A percentile compares a stretch with the other conserved stretches of the same genome.
Conservation (phyloP, 768 basidiomycete species). For the Amanita exitialis region DNA sequence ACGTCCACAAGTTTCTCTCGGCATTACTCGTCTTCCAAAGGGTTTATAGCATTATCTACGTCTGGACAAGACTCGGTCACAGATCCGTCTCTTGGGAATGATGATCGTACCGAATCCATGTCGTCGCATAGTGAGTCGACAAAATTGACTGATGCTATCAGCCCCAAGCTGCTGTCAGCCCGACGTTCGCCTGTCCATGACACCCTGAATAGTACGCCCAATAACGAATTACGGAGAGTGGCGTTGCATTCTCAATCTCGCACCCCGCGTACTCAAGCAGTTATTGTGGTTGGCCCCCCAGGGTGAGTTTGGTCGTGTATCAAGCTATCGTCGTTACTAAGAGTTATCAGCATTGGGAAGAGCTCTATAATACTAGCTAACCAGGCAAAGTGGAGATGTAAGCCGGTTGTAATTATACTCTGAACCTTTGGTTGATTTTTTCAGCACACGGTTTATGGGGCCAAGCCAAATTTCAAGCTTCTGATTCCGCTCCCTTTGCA, state of each 20-base stretch:
- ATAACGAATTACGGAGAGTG: constrained; percentile 33
- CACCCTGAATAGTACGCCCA: constrained; percentile 23
- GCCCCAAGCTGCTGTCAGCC: constrained; percentile 12
- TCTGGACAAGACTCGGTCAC: constrained; percentile 20
- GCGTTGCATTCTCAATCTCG: constrained; percentile 33
- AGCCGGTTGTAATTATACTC: constrained; percentile 9
- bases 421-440: not conserved
- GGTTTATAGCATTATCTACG: constrained; percentile 26
- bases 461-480: constrained; percentile 61
- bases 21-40: constrained; percentile 35
- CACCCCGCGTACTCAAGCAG: constrained; percentile 42
- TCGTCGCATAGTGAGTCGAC: constrained; percentile 35
- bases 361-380: constrained; percentile 61
- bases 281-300: constrained; percentile 54
- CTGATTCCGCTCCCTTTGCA: constrained; percentile 59
- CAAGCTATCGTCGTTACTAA: constrained; percentile 2
- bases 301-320: constrained; percentile 29
- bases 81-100: constrained; percentile 15
- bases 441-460: constrained; percentile 66
- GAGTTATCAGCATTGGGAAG: constrained; percentile 47
- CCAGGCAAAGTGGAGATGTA: constrained; percentile 66
- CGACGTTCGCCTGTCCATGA: constrained; percentile 15
- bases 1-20: constrained; percentile 52
- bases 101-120: constrained; percentile 32
- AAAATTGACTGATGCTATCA: constrained; percentile 14